Base-by-base conservation (phyloP, 169 alveolate species). In the Cryptosporidium bovis region DNA sequence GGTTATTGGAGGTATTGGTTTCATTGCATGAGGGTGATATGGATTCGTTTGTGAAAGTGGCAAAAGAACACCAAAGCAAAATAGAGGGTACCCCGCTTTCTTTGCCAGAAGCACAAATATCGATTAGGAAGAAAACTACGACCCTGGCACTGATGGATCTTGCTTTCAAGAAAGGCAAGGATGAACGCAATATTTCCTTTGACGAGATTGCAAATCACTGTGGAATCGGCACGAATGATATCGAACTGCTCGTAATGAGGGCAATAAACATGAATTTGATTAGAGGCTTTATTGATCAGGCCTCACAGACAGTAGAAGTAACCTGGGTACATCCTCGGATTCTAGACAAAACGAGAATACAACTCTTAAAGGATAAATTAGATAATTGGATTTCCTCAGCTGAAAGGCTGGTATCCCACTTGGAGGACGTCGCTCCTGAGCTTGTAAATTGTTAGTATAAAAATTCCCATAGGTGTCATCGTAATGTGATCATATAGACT, bases 241-340 rank as follows among this genome's bases (percentile, higher is more conserved):
- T 94, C 36, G 96, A 94, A 68, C 83, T 91, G 50, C 90, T 94
- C 8, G 90, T 93, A 5, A 94, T 94, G 95, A 94, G 92, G 53
- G 94, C 96, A n/a, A 92, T 94, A 89, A 91, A 93, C 77, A 83
- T 92, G 64, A 92, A 92, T 29, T 65, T 94, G 31, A 85, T 94
- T 34, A 92, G 90, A 60, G 96, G 96, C 50, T 53, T 56, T 46
- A 94, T 94, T 51, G 95, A 94, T 83, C 93, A 94, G 68, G 94
- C 87, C 10, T 94, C 93, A 4, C 87, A 91, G 64, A 65, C 91
- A 46, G 92, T 92, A 3, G 91, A 90, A 66, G 87, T 94, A 15
- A 83, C 83, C 46, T 94, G 96, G 96, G 91, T 94, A 6, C 91
- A 89, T 48, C 94, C 96, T 6, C 92, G 92, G 82, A 77, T 91